These are phyloP conservation scores for Ambrosia hybrid DNA, from an alignment of 140 eudicot genomes.

Conservation along the genomic window DNA sequence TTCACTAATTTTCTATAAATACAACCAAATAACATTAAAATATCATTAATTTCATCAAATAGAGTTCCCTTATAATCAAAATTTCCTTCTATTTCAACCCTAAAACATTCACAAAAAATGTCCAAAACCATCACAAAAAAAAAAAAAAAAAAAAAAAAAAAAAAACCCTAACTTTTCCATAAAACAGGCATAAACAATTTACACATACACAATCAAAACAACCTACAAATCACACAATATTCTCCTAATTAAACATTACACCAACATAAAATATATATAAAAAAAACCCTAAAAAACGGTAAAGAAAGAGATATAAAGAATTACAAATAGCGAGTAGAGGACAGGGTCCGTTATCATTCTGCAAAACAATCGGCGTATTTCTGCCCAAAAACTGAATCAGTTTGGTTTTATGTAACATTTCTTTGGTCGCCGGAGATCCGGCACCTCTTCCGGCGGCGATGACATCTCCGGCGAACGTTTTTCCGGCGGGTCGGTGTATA, in stretches of 20 bases:
- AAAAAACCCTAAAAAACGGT: constrained; percentile 28
- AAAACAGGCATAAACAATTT: no score
- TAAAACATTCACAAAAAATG: no score
- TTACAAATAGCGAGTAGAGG: constrained; percentile 95
- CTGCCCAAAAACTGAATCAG: constrained; percentile 67
- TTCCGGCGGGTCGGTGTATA: constrained; percentile 24
- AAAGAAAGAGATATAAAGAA: constrained; percentile 12
- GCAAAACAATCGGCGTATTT: constrained; percentile 72
- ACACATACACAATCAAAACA: no score
- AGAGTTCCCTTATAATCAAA: constrained; percentile 12
- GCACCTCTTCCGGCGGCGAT: constrained; percentile 26
- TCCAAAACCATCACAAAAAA: no score
- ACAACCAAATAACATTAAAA: constrained; percentile 3
- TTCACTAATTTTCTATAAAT: no score
- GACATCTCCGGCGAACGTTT: constrained; percentile 7
- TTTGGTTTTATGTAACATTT: constrained; percentile 73
- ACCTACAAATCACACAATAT: background rate
- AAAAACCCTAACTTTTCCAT: no score
- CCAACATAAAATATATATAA: background rate
- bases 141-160: no score
- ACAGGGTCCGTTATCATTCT: constrained; percentile 96
- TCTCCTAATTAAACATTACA: constrained; percentile 15
- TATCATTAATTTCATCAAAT: constrained; percentile 7
- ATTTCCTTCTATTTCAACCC: background rate
- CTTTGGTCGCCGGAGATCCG: constrained; percentile 32